A percentile compares a stretch with the other conserved stretches of the same genome.
Evolutionary conservation across 2,329 filamentous ascomycete species (phyloP).

Genomic region (Ophiostoma perfectum): DNA sequence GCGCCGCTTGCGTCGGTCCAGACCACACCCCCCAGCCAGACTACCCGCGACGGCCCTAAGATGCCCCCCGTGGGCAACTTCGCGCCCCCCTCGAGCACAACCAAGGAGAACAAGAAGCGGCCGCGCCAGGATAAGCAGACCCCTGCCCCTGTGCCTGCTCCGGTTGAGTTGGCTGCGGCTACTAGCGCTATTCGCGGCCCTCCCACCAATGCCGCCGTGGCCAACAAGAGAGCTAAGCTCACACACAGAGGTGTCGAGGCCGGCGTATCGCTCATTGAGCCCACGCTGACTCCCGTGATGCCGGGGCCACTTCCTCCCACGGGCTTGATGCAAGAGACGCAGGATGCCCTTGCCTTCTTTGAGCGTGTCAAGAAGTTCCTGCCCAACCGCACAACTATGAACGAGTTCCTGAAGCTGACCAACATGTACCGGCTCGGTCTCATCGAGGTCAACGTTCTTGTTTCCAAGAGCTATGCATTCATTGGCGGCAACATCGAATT

Average conservation of each 20-base stretch:
- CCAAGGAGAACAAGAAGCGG: conserved; percentile 87
- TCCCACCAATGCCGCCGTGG: conserved; percentile 32
- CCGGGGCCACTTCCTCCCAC: conserved; percentile 81
- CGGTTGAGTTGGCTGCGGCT: conserved; percentile 37
- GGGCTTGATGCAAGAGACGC: conserved; percentile 64
- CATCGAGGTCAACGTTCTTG: conserved; percentile 76
- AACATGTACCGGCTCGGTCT: conserved; percentile 92
- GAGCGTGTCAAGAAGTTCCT: conserved; percentile 96
- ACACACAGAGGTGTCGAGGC: conserved; percentile 58
- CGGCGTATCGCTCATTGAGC: conserved; percentile 61
- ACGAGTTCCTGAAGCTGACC: conserved; percentile 94
- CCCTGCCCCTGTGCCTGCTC: conserved; percentile 44
- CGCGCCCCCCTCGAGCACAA: conserved; percentile 71
- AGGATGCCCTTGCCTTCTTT: conserved; percentile 89
- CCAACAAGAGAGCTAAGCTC: conserved; percentile 66
- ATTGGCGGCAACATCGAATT: conserved; percentile 84
- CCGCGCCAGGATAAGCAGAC: conserved; percentile 55
- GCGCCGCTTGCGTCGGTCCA: conserved; percentile 42
- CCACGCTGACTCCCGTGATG: conserved; percentile 79
- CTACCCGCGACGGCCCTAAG: conserved; percentile 58
- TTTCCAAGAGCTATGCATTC: conserved; percentile 77
- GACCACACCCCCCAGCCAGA: conserved; percentile 50
- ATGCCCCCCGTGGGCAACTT: conserved; percentile 96
- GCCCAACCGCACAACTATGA: conserved; percentile 84
- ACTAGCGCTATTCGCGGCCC: conserved; percentile 36